phyloP scores from a whole-genome alignment of 176 grass and related monocot genomes.

The Puccinellia tenuiflora region DNA sequence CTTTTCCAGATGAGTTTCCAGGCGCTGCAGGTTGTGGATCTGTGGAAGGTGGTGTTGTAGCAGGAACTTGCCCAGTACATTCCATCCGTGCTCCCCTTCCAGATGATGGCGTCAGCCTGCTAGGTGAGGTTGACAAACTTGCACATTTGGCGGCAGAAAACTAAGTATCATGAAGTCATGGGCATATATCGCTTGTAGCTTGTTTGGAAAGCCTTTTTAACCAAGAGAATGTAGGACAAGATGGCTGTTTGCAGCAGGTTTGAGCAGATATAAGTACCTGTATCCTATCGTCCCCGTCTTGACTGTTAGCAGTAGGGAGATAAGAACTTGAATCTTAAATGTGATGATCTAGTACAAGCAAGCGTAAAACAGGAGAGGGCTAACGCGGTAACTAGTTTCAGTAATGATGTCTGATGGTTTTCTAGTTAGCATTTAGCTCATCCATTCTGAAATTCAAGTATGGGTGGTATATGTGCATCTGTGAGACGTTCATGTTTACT shows the following conservation, averaged over 20 bases:
- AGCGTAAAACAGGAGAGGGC: neutral
- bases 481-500: neutral
- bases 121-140: no score
- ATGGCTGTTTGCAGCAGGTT: neutral
- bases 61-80: no score
- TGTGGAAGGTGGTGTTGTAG: no score
- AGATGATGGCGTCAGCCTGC: no score
- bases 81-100: no score
- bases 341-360: conserved; percentile 5
- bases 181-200: neutral
- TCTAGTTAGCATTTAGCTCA: neutral
- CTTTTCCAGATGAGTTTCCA: no score
- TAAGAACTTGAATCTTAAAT: neutral
- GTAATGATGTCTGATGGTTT: neutral
- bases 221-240: neutral
- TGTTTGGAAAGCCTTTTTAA: neutral
- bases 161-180: neutral
- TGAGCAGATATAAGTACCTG: neutral
- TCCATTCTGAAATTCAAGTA: neutral
- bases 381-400: neutral
- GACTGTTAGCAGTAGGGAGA: neutral
- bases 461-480: neutral
- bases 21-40: no score
- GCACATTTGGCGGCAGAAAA: neutral
- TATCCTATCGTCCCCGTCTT: neutral